Base-by-base conservation (phyloP, 108 stramenopile genomes). In the Fistulifera solaris region DNA sequence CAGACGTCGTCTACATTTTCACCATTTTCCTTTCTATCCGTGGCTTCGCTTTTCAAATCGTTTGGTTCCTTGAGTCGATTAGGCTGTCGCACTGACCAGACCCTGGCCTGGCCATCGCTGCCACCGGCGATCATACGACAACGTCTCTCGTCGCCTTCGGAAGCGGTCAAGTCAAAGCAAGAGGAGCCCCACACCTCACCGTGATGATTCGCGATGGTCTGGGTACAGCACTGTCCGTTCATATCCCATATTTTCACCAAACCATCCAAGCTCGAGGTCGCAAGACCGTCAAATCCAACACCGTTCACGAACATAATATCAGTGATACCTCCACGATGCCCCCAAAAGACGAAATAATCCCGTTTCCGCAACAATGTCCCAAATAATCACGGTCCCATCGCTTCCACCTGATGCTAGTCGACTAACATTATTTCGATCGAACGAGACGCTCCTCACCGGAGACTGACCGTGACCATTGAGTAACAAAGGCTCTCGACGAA, bases 191-290 rank as follows among this genome's bases (percentile, higher is more conserved):
- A 93, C 41, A 90, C 80, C 68, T 91, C 92, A 25, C 67, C 78
- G 7, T 94, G 64, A 68, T 98, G 96, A 21, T 87, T 91, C 14
- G 90, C 78, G 56, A 99, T 76, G 26, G 98, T 99, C 59, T 99
- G 96, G 16, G 89, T 68, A 66, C 98, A 99, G 62, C 89, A 87
- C 74, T 96, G 95, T 48, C 76, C 87, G 53, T 81, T 75, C 63
- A 97, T 63, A 77, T 99, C 98, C 97, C 97, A 99, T 27, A 96
- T 68, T 76, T 99, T 99, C 44, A 98, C 78, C n/a, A 96, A 71
- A 40, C 94, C 88, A 78, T 99, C 98, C 45, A 92, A 67, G 57
- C 88, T 85, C 18, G 85, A 75, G 7, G 95, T 89, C 7, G 92
- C 70, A 39, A 97, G 59, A 11, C 65, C 63, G 65, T 89, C 83